These are phyloP conservation scores for Lasiosphaeria miniovina DNA, from an alignment of 495 filamentous ascomycete species.

Conservation along the genomic window DNA sequence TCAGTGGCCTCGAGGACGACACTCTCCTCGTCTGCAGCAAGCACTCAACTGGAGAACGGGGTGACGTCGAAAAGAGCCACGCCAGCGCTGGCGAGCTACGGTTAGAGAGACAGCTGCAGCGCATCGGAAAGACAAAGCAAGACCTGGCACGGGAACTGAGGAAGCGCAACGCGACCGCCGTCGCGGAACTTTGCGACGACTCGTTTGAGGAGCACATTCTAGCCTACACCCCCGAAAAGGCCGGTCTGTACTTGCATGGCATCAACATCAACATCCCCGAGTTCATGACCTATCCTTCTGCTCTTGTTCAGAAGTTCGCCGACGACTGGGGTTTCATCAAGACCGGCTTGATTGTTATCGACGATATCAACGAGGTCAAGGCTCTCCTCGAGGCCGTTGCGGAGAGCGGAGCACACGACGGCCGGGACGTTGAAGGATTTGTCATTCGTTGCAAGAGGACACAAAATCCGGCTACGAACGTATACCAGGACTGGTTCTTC, in stretches of 20 bases:
- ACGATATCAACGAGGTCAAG: constrained; percentile 69
- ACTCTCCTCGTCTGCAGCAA: constrained; percentile 94
- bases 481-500: constrained; percentile 93
- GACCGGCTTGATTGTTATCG: constrained; percentile 72
- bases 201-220: constrained; percentile 95
- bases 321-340: constrained; percentile 93
- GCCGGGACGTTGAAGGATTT: constrained; percentile 92
- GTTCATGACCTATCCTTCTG: constrained; percentile 78
- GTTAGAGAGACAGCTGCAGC: constrained; percentile 73
- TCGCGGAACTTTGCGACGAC: constrained; percentile 96
- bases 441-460: constrained; percentile 83
- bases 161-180: constrained; percentile 81
- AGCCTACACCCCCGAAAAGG: constrained; percentile 76
- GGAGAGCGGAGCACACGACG: constrained; percentile 81
- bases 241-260: constrained; percentile 92
- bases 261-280: constrained; percentile 91
- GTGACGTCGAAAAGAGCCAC: constrained; percentile 70
- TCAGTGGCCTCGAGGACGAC: constrained; percentile 83
- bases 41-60: constrained; percentile 81
- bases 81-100: constrained; percentile 80
- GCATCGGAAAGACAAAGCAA: constrained; percentile 68
- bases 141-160: constrained; percentile 75
- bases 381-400: constrained; percentile 78
- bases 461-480: constrained; percentile 27
- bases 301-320: constrained; percentile 81